These are phyloP conservation scores for Myotisia sp. DNA, from an alignment of 2,329 filamentous ascomycete genomes.

Conservation along the genomic window DNA sequence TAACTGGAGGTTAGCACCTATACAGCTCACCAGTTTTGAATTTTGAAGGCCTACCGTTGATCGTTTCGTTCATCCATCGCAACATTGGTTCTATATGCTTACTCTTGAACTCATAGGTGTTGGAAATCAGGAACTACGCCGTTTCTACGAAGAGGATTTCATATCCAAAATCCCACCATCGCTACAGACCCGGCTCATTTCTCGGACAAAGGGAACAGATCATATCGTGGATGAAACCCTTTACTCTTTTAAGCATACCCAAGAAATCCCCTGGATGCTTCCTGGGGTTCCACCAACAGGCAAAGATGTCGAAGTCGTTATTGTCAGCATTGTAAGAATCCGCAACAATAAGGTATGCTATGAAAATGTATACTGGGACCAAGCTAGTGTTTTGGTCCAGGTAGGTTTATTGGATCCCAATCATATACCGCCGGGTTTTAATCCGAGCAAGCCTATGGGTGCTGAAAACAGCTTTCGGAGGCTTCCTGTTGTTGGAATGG, in stretches of 20 bases:
- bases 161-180: conserved; percentile 38
- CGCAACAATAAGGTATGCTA: conserved; percentile 37
- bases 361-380: conserved; percentile 49
- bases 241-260: conserved; percentile 43
- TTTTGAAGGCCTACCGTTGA: no score
- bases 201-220: conserved; percentile 43
- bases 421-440: conserved; percentile 35
- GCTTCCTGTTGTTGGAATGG: conserved; percentile 24
- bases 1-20: conserved; percentile 22
- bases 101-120: conserved; percentile 19
- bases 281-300: conserved; percentile 44
- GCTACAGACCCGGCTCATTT: conserved; percentile 40
- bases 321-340: conserved; percentile 44
- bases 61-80: no score
- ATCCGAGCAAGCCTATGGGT: conserved; percentile 1
- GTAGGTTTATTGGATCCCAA: conserved; percentile 43
- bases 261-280: conserved; percentile 44
- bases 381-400: conserved; percentile 46
- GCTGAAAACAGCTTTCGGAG: conserved; percentile 12
- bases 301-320: conserved; percentile 41
- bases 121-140: conserved; percentile 27
- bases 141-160: conserved; percentile 46
- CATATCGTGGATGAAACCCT: conserved; percentile 49
- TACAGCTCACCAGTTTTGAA: no score
- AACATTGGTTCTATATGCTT: conserved; percentile 2